Evolutionary conservation across 2,329 filamentous ascomycete species (phyloP), one percentile per base, ranked within the genome.

Genomic region (Colletotrichum falcatum): DNA sequence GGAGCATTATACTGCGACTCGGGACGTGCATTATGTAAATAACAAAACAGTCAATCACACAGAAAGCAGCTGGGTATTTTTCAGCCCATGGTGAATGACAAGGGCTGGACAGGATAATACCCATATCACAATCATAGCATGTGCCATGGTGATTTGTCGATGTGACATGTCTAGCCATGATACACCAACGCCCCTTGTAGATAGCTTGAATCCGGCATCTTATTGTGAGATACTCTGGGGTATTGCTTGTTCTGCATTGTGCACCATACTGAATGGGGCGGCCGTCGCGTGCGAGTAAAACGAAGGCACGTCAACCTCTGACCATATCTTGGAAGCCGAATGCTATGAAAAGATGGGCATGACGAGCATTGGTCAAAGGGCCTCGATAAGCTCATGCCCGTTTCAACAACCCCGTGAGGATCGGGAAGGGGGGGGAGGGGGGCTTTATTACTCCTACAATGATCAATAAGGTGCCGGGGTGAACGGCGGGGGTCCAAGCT

Each of bases 21-120:
- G 30, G 46, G 59, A 62, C 23, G 20, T 39, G 53, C 61, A 54
- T 68, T 59, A 37, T 54, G 64, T 71, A 71, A 33, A 71, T 59
- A 62, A n/a, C 49, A 18, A 37, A 18, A 37, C 12, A 28, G 33
- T 37, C 20, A 20, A 26, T 54, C 48, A 42, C 30, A 53, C 39
- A 51, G 48, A 62, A 62, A 42, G 37, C 48, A 62, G 48, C 26
- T 6, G 12, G 58, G 18, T 26, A 44, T 39, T n/a, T n/a, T 33
- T 23, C 46, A 11, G 23, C 42, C 33, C 8, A n/a, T 49, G 59
- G 20, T 39, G 26, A 37, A 28, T 39, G 26, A 37, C 26, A 23
- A 53, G 14, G 48, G 46, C 26, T 39, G n/a, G 18, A 26, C 35
- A 62, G 48, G 60, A 53, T 42, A 53, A 33, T n/a, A 62, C 46